Conservation (phyloP, 768 basidiomycete genomes). For the Xanthoconium stramineum region DNA sequence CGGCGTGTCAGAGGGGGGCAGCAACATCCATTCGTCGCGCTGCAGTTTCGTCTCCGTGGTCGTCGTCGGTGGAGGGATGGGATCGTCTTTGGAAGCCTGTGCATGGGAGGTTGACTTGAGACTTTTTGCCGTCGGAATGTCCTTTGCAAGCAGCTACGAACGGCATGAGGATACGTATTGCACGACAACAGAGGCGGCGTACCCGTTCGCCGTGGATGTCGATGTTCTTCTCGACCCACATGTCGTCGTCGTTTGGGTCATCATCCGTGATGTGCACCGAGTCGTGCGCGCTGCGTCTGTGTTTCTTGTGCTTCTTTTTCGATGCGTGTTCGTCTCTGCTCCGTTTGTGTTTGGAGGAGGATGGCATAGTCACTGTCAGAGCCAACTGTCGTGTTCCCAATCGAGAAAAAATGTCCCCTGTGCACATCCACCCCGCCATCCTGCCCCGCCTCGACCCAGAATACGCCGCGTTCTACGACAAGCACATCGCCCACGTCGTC, state of each 20-base stretch:
- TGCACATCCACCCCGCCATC: conserved; percentile 47
- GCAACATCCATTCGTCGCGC: conserved; percentile 90
- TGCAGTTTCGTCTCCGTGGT: conserved; percentile 49
- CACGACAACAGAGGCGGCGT: conserved; percentile 35
- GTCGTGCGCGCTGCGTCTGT: conserved; percentile 33
- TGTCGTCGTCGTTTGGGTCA: conserved; percentile 66
- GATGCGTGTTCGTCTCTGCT: conserved; percentile 41
- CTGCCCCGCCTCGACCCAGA: conserved; percentile 56
- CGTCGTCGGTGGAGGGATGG: conserved; percentile 45
- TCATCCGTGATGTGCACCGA: conserved; percentile 56
- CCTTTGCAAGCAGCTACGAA: conserved; percentile 57
- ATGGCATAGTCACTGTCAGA: conserved; percentile 29
- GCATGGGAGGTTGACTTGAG: conserved; percentile 67
- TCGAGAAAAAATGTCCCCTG: neutral
- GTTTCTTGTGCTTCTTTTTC: conserved; percentile 54
- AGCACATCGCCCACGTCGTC: conserved; percentile 39
- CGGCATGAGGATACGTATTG: conserved; percentile 3
- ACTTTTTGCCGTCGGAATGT: conserved; percentile 74
- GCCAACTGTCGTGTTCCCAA: neutral
- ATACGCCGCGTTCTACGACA: conserved; percentile 59
- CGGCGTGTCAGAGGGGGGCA: conserved; percentile 25
- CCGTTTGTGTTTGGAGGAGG: conserved; percentile 27
- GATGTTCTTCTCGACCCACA: conserved; percentile 90
- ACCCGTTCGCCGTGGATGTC: conserved; percentile 75
- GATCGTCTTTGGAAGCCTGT: conserved; percentile 40